Conservation (phyloP, 164 flowering plant genomes). For the Pachysandra terminalis region DNA sequence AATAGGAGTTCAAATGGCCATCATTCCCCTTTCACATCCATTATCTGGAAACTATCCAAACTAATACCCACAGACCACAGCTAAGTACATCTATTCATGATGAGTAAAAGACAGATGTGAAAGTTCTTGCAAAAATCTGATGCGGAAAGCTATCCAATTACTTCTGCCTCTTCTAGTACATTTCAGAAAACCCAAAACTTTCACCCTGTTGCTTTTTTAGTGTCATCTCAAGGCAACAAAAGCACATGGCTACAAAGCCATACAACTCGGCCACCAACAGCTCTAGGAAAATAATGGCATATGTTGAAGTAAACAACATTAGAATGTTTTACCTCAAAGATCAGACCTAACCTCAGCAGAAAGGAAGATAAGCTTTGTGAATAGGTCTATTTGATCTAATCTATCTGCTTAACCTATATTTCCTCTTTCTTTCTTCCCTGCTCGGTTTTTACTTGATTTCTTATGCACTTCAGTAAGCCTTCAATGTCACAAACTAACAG, state of each 20-base stretch:
- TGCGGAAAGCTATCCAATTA: too few species aligned
- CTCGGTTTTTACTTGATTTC: background rate
- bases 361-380: background rate
- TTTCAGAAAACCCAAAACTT: too few species aligned
- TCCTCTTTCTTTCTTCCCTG: background rate
- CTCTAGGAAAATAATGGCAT: background rate
- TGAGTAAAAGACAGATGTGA: background rate
- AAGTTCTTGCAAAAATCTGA: too few species aligned
- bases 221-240: too few species aligned
- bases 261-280: background rate
- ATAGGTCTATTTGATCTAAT: background rate
- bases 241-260: too few species aligned
- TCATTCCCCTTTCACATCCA: background rate
- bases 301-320: background rate
- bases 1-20: background rate
- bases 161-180: too few species aligned
- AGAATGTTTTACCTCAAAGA: background rate
- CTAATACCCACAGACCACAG: background rate
- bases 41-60: background rate
- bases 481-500: background rate
- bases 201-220: too few species aligned
- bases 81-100: background rate
- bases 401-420: background rate
- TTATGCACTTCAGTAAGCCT: background rate
- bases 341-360: background rate